Evolutionary conservation across 345 rosid species (phyloP).

Genomic region (Brassica nigra): DNA sequence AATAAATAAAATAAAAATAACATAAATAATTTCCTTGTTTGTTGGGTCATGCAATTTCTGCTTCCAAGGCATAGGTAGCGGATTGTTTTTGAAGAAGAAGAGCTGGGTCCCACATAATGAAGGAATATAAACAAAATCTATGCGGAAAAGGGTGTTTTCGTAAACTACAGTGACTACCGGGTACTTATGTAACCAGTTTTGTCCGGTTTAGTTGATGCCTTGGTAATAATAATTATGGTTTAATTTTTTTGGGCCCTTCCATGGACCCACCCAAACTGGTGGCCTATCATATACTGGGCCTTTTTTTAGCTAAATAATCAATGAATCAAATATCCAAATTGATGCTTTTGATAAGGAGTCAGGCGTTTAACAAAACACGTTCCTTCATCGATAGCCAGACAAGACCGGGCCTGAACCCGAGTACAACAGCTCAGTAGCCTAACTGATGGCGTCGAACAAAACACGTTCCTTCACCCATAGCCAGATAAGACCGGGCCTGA

Average conservation of each 20-base stretch:
- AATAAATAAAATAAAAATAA: background rate
- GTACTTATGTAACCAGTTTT: background rate
- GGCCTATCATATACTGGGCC: background rate
- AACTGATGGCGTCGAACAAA: background rate
- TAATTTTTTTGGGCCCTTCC: background rate
- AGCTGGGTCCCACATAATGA: constrained; percentile 29
- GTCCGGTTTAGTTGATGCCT: background rate
- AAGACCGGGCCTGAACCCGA: background rate
- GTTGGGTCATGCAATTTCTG: constrained; percentile 40
- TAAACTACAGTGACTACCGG: background rate
- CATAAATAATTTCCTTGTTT: constrained; percentile 2
- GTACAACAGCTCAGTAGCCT: background rate
- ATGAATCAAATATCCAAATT: background rate
- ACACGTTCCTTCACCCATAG: background rate
- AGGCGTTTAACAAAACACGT: background rate
- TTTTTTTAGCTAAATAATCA: background rate
- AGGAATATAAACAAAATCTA: background rate
- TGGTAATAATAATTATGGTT: background rate
- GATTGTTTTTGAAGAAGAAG: constrained; percentile 18
- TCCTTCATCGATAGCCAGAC: background rate
- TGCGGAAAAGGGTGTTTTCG: constrained; percentile 1
- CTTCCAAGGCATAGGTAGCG: constrained; percentile 24
- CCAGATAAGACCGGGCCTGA: background rate
- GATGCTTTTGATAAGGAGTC: background rate
- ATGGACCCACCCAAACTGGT: background rate